Conservation (phyloP, 2,329 filamentous ascomycete genomes). For the Ramichloridium luteum region DNA sequence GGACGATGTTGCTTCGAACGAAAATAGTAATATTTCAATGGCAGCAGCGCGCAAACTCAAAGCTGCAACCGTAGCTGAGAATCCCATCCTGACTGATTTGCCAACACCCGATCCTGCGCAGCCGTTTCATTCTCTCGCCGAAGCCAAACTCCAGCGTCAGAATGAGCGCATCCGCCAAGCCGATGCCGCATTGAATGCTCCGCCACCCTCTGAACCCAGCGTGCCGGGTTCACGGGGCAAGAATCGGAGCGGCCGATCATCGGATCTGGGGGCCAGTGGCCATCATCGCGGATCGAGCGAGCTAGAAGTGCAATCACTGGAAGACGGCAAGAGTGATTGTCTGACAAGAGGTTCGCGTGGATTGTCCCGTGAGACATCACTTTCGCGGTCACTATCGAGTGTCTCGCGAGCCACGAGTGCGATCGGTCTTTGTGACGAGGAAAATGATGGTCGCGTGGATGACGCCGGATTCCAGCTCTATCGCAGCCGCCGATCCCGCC, state of each 20-base stretch:
- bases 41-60: not conserved
- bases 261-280: too few relatives aligned
- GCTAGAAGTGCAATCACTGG: not conserved
- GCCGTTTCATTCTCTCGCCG: conserved; percentile 13
- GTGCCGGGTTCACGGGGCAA: not conserved
- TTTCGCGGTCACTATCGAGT: conserved; percentile 19
- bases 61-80: conserved; percentile 1
- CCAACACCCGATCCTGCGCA: conserved; percentile 7
- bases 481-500: conserved; percentile 15
- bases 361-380: conserved; percentile 15
- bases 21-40: conserved; percentile 1
- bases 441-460: conserved; percentile 3
- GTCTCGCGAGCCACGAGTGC: conserved; percentile 10
- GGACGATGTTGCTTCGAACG: not conserved
- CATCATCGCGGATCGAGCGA: too few relatives aligned
- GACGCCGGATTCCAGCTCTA: conserved; percentile 22
- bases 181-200: conserved; percentile 18
- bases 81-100: conserved; percentile 4
- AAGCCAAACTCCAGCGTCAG: conserved; percentile 23
- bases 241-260: too few relatives aligned
- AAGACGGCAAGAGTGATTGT: not conserved
- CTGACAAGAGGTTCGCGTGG: too few relatives aligned
- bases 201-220: conserved; percentile 4
- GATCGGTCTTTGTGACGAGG: not conserved
- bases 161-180: conserved; percentile 21